phyloP scores from a whole-genome alignment of 345 rosid species.

The Eucalyptus pauciflora region DNA sequence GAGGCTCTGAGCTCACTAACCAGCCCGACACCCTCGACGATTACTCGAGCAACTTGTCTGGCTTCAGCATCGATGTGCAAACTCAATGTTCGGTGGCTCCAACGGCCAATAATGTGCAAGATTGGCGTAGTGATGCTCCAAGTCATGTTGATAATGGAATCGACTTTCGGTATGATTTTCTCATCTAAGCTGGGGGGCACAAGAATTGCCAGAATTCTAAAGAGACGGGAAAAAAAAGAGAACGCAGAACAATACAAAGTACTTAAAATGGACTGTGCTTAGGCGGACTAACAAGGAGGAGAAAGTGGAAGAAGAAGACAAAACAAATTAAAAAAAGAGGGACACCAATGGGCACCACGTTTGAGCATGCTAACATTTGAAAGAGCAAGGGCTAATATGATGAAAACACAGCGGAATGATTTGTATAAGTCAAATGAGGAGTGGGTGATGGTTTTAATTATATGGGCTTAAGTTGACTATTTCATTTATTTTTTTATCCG shows the following conservation, averaged over 20 bases:
- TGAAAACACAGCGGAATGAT: accelerated
- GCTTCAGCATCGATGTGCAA: background rate
- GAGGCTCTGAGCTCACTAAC: accelerated
- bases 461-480: too few relatives aligned
- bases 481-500: too few relatives aligned
- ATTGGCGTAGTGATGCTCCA: background rate
- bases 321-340: too few relatives aligned
- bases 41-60: background rate
- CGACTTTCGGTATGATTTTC: slow-evolving; percentile 59
- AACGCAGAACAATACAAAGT: too few relatives aligned
- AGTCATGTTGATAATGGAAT: slow-evolving; percentile 12
- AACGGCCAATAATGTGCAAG: background rate
- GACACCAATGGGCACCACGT: too few relatives aligned
- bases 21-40: background rate
- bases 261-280: too few relatives aligned
- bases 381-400: accelerated
- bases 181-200: slow-evolving; percentile 21
- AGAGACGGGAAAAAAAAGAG: too few relatives aligned
- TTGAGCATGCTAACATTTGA: too few relatives aligned
- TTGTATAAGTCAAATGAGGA: too few relatives aligned
- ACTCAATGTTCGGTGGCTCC: background rate
- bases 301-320: too few relatives aligned
- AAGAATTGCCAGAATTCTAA: background rate
- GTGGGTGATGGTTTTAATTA: too few relatives aligned
- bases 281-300: too few relatives aligned